Base-by-base conservation (phyloP, 2,329 filamentous ascomycete species). In the Verticillium alfalfae region DNA sequence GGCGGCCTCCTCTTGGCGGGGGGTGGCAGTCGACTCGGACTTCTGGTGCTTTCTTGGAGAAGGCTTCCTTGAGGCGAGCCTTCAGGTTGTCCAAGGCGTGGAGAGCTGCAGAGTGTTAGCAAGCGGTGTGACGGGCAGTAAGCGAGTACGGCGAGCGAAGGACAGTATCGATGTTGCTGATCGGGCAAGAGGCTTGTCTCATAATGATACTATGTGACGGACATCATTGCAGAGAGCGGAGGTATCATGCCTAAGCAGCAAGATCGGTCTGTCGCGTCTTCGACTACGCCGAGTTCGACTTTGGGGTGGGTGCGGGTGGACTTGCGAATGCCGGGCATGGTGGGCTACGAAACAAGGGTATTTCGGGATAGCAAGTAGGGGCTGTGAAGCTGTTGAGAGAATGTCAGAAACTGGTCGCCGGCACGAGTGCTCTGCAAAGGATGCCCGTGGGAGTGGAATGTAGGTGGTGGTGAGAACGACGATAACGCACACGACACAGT, bases 321-420 rank as follows among this genome's bases (percentile, higher is more conserved):
- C 80, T 75, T 73, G 84, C 82, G 81, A 71, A 84, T 76, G 67
- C 81, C 81, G 72, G 78, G 77, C 82, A 84, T 84, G 56, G 66
- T 81, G 72, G 45, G 57, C 31, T 38, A 66, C 69, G 69, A 68
- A 66, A 31, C 13, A 15, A n/a, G 13, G 59, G 16, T 22, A n/a
- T 9, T 10, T 34, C 9, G 59, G 22, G 18, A 52, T 10, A 6
- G n/a, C 4, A 22, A 12, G 45, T 12, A 4, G 13, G 36, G 13
- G 36, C 36, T 37, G 13, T 37, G 36, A 4, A 52, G 45, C 45
- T 52, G 6, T 52, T 18, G 9, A 52, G 18, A 52, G 45, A 52
- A 52, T 52, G 45, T 52, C 45, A 52, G 45, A 52, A 52, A 10
- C 4, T 52, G 18, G 45, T 15, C 18, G 22, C 6, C 16, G 18